Evolutionary conservation across 1,284 basidiomycete genomes (phyloP).

Genomic region (Cryptococcus sp.): DNA sequence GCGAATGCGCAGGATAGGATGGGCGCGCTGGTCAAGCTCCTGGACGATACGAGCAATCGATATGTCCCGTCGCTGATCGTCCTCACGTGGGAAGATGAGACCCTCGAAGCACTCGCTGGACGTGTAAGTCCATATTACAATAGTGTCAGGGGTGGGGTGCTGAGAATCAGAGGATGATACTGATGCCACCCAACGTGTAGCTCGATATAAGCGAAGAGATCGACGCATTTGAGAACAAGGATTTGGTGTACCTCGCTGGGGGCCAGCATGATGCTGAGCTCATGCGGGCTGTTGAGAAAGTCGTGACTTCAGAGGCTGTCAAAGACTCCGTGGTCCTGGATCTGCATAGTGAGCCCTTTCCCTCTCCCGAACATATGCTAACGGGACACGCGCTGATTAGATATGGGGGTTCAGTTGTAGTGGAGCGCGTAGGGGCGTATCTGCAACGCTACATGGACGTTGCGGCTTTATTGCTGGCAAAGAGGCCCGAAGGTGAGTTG

Average conservation of each 20-base stretch:
- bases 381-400: no score
- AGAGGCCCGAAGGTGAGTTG: conserved; percentile 3
- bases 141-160: background rate
- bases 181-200: conserved; percentile 6
- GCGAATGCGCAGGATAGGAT: conserved; percentile 36
- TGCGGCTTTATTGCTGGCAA: conserved; percentile 7
- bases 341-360: conserved; percentile 20
- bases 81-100: conserved; percentile 41
- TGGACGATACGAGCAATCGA: conserved; percentile 14
- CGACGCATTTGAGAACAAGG: conserved; percentile 21
- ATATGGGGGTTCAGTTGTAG: conserved; percentile 10
- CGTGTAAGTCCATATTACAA: conserved; percentile 18
- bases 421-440: conserved; percentile 11
- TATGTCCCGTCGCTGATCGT: conserved; percentile 32
- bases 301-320: conserved; percentile 16
- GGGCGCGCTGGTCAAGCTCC: conserved; percentile 16
- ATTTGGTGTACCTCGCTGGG: conserved; percentile 24
- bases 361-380: background rate
- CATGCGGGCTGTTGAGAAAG: conserved; percentile 6
- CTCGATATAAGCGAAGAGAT: conserved; percentile 27
- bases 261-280: conserved; percentile 33
- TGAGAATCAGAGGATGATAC: background rate
- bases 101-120: conserved; percentile 27
- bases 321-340: conserved; percentile 24
- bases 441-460: conserved; percentile 22